Evolutionary conservation across 352 stramenopile genomes (phyloP), one percentile per base, ranked within the genome.

Genomic region (Phytophthora pistaciae): DNA sequence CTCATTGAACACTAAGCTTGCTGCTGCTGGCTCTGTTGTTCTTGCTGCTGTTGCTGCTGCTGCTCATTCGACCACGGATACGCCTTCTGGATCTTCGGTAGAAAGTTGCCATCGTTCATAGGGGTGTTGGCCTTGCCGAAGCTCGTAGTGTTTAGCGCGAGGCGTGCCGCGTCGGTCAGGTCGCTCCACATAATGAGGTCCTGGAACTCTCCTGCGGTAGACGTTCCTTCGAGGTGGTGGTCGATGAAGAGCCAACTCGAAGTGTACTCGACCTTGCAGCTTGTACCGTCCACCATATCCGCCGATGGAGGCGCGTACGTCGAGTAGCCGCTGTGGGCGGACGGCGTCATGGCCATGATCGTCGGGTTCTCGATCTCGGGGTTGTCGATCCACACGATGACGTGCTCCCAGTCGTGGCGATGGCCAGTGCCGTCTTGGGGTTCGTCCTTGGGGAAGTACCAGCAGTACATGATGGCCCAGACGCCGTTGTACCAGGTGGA

Each of bases 401-500:
- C 64, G 21, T 77, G 63, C 56, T 82, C 75, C 75, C 75, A 83
- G 64, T 82, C 75, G 61, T 79, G 70, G 33, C 75, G 66, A 42
- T 79, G 64, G 1, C 75, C 75, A 14, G 71, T 44, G 9, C 14
- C 21, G 6, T 64, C 50, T 31, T 58, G 64, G 20, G 68, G 76
- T 21, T 54, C 66, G 55, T 78, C 77, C 60, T 81, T 84, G n/a
- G 77, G 73, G 53, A 84, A 79, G 55, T 84, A 84, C 73, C 73
- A 84, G 18, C 66, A 72, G 70, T 75, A 78, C 72, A 75, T 75
- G 66, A 75, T 71, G 16, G 60, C 72, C 60, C 61, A 78, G 4
- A 64, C 40, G 21, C 50, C 62, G 6, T 72, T 66, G 62, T 75
- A 72, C 57, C 60, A 66, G 2, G 20, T 21, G 2, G 66, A 66